These are phyloP conservation scores for Fraxinus platypoda DNA, from an alignment of 305 asterid species.

Conservation along the genomic window DNA sequence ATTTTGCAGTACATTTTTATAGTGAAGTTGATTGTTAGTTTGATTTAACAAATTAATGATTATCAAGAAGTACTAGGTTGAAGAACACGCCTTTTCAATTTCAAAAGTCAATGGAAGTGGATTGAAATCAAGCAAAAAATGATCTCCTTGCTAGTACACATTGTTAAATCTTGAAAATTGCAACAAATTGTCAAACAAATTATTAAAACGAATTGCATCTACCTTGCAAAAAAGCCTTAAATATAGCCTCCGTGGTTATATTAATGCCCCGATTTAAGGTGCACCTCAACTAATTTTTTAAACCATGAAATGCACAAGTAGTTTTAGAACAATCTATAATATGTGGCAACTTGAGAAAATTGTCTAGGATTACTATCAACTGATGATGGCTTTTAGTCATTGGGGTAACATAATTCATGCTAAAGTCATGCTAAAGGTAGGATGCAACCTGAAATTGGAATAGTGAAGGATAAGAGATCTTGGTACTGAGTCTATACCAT, in stretches of 20 bases:
- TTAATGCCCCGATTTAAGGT: neutral
- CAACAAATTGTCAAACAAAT: neutral
- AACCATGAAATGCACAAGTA: neutral
- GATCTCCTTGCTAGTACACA: neutral
- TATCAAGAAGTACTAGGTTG: neutral
- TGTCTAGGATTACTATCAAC: neutral
- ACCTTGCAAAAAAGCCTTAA: neutral
- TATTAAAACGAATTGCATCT: neutral
- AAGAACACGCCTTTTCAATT: neutral
- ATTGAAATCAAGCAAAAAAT: neutral
- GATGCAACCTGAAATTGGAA: neutral
- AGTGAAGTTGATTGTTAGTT: neutral
- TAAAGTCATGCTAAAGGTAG: neutral
- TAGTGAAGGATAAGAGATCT: neutral
- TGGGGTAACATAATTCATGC: neutral
- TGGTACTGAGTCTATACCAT: neutral
- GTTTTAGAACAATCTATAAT: neutral
- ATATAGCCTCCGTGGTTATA: neutral
- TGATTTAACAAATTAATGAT: neutral
- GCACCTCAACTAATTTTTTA: neutral
- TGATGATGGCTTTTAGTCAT: neutral
- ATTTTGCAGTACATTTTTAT: neutral
- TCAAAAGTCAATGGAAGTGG: neutral
- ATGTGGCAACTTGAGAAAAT: neutral
- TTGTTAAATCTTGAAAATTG: neutral